A percentile compares a stretch with the other conserved stretches of the same genome.
Conservation (phyloP, 352 stramenopile genomes). For the Pythium grandisporangium region DNA sequence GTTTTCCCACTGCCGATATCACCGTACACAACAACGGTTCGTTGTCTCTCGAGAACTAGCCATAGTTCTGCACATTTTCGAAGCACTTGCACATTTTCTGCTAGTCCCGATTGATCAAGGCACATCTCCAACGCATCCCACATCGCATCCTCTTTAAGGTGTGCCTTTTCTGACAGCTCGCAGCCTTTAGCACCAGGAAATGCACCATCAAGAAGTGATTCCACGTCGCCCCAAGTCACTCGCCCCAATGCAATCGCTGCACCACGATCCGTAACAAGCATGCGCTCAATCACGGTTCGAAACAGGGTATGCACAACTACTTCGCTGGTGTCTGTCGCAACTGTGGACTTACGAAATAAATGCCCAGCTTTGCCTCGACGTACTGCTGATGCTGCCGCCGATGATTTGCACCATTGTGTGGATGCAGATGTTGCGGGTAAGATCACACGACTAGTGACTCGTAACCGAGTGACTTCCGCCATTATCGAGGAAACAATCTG, state of each 20-base stretch:
- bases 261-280: too few species aligned
- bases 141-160: slow-evolving; percentile 20
- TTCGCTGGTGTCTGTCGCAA: slow-evolving; percentile 5
- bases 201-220: slow-evolving; percentile 5
- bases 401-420: too few species aligned
- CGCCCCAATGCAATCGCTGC: too few species aligned
- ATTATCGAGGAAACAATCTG: too few species aligned
- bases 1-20: slow-evolving; percentile 28
- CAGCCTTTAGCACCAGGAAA: slow-evolving; percentile 21
- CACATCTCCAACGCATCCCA: slow-evolving; percentile 36
- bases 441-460: neutral
- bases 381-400: too few species aligned
- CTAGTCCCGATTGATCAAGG: slow-evolving; percentile 16
- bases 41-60: slow-evolving; percentile 16
- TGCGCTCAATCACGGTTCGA: slow-evolving; percentile 13
- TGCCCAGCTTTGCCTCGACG: too few species aligned
- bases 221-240: too few species aligned
- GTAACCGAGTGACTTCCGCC: neutral
- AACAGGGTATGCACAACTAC: slow-evolving; percentile 16
- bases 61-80: slow-evolving; percentile 29
- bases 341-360: slow-evolving; percentile 10
- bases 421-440: neutral
- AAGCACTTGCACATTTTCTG: slow-evolving; percentile 7
- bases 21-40: slow-evolving; percentile 28
- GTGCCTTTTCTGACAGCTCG: slow-evolving; percentile 12